Conservation (phyloP, 2,329 filamentous ascomycete genomes). For the Fusarium protoensiforme region DNA sequence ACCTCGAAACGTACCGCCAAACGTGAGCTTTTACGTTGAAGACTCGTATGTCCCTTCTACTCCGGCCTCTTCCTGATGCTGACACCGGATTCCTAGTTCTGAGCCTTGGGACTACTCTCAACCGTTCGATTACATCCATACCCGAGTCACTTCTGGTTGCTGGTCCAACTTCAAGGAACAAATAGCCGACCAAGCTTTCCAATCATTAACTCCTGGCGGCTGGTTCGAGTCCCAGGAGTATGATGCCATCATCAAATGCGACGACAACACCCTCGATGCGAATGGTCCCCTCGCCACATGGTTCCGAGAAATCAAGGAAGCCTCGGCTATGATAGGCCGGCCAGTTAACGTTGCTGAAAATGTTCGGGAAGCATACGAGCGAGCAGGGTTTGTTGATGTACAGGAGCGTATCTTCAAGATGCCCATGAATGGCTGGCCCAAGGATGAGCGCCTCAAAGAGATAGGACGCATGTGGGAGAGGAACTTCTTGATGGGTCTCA, state of each 20-base stretch:
- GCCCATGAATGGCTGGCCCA: slow-evolving; percentile 66
- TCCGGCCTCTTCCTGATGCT: neutral
- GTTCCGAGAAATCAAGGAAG: slow-evolving; percentile 53
- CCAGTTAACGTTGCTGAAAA: slow-evolving; percentile 49
- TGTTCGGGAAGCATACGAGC: slow-evolving; percentile 53
- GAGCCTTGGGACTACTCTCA: slow-evolving; percentile 65
- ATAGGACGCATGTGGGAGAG: slow-evolving; percentile 59
- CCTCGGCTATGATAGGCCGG: slow-evolving; percentile 51
- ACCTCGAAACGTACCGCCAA: slow-evolving; percentile 73
- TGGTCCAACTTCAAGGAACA: slow-evolving; percentile 61
- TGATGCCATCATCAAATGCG: slow-evolving; percentile 51
- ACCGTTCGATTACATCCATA: slow-evolving; percentile 66
- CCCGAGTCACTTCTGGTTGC: slow-evolving; percentile 60
- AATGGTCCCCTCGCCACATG: slow-evolving; percentile 54
- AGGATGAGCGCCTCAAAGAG: slow-evolving; percentile 55
- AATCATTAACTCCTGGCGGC: slow-evolving; percentile 61
- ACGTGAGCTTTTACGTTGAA: slow-evolving; percentile 80
- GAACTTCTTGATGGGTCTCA: slow-evolving; percentile 56
- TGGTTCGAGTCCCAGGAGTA: slow-evolving; percentile 67
- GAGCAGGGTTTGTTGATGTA: slow-evolving; percentile 67
- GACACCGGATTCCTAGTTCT: slow-evolving; percentile 46
- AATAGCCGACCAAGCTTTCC: slow-evolving; percentile 63
- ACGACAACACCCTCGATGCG: slow-evolving; percentile 57
- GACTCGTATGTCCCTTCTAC: slow-evolving; percentile 58
- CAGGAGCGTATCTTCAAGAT: slow-evolving; percentile 64